Base-by-base conservation (phyloP, 2,329 filamentous ascomycete genomes). In the Westerdykella aurantiaca region DNA sequence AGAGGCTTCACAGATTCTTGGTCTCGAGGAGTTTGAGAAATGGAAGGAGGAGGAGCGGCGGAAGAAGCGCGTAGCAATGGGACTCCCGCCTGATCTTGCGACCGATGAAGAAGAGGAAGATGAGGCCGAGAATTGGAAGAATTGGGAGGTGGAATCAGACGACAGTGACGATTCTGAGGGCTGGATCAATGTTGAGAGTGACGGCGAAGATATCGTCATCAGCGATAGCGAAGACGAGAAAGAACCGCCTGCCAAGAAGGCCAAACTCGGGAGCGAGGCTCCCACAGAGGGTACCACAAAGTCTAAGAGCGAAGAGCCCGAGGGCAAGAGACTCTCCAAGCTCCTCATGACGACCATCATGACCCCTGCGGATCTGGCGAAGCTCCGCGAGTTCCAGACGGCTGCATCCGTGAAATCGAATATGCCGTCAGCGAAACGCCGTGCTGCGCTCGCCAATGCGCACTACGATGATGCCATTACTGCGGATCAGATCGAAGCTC, bases 321-420 rank as follows among this genome's bases (percentile, higher is more conserved):
- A 72, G n/a, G 44, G 39, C 25, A 62, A 64, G 39, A 52, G 53
- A n/a, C 61, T 67, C 37, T 65, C 62, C 42, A 88, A 82, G 57
- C 80, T 96, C 35, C 90, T 90, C n/a, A 95, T 88, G 0, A 95
- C 88, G 2, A 85, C 87, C 39, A 94, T 98, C 52, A 82, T 98
- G 49, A 98, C 93, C 0, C 93, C 93, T 0, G 93, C 93, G 11
- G 93, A 98, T 68, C 79, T 97, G n/a, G 84, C 87, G 55, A 97
- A 97, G 67, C 83, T 98, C 16, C 82, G 88, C 49, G 91, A 96
- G 69, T 82, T 98, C 18, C 86, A 88, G 38, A 75, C 86, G 39
- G 75, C 85, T 35, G 81, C 88, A 16, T 79, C 80, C 31, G 72
- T 97, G 38, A 81, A 85, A 51, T 83, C 86, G 49, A 61, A 72